Percentiles rank a stretch among this genome's conserved stretches.
Conservation (phyloP, 2,329 filamentous ascomycete species). For the Macrophomina tecta region DNA sequence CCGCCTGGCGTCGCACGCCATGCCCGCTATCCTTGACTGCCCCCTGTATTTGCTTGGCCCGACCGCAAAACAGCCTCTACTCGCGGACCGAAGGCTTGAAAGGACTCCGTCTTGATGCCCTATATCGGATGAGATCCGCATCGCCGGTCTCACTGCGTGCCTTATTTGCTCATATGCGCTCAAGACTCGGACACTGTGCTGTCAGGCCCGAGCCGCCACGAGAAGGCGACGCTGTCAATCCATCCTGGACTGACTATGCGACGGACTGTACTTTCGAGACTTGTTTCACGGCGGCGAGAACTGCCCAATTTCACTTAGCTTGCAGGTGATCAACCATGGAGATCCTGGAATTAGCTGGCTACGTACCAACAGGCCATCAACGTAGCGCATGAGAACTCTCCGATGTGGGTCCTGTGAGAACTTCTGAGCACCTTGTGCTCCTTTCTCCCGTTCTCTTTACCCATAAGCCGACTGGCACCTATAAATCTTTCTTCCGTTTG, state of each 20-base stretch:
- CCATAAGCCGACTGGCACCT: background rate
- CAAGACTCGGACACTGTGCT: background rate
- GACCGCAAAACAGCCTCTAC: background rate
- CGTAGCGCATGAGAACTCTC: background rate
- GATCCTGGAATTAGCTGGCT: background rate
- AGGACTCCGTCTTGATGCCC: background rate
- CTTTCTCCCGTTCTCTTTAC: background rate
- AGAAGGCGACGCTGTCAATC: background rate
- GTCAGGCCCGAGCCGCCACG: background rate
- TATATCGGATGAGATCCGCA: background rate
- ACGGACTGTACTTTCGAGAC: background rate
- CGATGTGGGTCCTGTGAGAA: background rate
- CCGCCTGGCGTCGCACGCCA: background rate
- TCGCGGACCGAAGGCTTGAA: background rate
- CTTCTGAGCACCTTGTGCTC: conserved; percentile 19
- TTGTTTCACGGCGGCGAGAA: background rate
- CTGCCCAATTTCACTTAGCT: conserved; percentile 4
- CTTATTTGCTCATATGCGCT: conserved; percentile 24
- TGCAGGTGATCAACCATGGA: conserved; percentile 30
- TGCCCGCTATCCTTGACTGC: background rate
- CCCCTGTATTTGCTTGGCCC: background rate
- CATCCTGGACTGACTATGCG: too few relatives aligned
- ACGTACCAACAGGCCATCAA: conserved; percentile 4
- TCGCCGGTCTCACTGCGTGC: background rate
- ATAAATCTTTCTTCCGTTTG: background rate